Conservation (phyloP, 2,329 filamentous ascomycete genomes). For the Cytospora schulzeri region DNA sequence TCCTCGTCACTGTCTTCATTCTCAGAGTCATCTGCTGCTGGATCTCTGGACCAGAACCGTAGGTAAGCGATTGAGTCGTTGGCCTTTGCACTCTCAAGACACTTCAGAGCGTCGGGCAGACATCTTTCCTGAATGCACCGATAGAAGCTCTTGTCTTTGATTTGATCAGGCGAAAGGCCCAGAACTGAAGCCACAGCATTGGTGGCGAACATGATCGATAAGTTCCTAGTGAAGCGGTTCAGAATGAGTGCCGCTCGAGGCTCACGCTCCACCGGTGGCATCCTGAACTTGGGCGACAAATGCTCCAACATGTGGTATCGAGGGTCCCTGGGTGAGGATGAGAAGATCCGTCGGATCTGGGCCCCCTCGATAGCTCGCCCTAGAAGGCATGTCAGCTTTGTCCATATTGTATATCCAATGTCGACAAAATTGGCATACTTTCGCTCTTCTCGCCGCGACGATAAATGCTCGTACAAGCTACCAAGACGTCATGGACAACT, state of each 20-base stretch:
- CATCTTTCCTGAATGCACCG: slow-evolving; percentile 82
- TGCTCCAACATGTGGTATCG: slow-evolving; percentile 90
- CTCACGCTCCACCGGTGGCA: slow-evolving; percentile 67
- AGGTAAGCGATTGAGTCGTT: slow-evolving; percentile 91
- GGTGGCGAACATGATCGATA: slow-evolving; percentile 86
- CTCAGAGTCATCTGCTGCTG: slow-evolving; percentile 55
- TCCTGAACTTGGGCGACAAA: slow-evolving; percentile 77
- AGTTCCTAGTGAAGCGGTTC: slow-evolving; percentile 80
- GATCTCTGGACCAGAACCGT: slow-evolving; percentile 82
- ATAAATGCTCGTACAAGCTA: slow-evolving; percentile 82
- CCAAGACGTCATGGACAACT: slow-evolving; percentile 83
- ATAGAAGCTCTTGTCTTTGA: slow-evolving; percentile 81
- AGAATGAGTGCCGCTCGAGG: slow-evolving; percentile 82
- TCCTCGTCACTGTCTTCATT: slow-evolving; percentile 42
- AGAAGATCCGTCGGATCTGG: slow-evolving; percentile 76
- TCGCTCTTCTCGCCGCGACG: slow-evolving; percentile 68
- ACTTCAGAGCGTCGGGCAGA: slow-evolving; percentile 73
- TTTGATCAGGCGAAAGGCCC: slow-evolving; percentile 67
- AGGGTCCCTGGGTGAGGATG: slow-evolving; percentile 78
- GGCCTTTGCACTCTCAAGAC: slow-evolving; percentile 81
- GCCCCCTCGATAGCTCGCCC: slow-evolving; percentile 78
- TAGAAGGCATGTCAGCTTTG: slow-evolving; percentile 39
- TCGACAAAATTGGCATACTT: slow-evolving; percentile 57
- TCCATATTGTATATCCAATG: too few relatives aligned
- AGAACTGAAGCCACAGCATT: slow-evolving; percentile 75